Percentiles rank a stretch among this genome's conserved stretches.
phyloP scores from a whole-genome alignment of 2,329 filamentous ascomycete species.

The Penicillium sp. region DNA sequence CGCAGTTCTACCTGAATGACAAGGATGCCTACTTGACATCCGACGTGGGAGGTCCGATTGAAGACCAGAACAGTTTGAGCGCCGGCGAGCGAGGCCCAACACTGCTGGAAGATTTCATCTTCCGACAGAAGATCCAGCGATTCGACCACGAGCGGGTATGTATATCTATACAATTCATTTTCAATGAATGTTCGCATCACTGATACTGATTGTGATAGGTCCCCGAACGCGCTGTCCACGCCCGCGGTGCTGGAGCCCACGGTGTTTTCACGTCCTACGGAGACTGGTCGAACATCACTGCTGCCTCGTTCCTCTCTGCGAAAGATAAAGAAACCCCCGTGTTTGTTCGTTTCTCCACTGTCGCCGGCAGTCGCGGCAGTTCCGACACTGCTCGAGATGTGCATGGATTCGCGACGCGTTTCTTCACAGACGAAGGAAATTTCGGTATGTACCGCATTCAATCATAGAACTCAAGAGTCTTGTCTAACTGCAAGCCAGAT shows the following conservation, averaged over 20 bases:
- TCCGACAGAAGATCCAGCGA: conserved; percentile 64
- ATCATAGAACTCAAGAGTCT: neutral
- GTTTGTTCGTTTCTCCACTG: conserved; percentile 69
- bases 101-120: conserved; percentile 66
- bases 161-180: conserved; percentile 1
- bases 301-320: conserved; percentile 56
- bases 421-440: conserved; percentile 69
- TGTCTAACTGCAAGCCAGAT: conserved; percentile 20
- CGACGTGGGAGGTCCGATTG: conserved; percentile 63
- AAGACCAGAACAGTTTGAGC: conserved; percentile 60
- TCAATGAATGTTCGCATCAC: neutral
- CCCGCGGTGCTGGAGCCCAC: conserved; percentile 61
- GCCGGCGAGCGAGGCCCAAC: conserved; percentile 63
- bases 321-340: conserved; percentile 58
- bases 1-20: conserved; percentile 49
- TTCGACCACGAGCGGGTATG: conserved; percentile 65
- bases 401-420: conserved; percentile 63
- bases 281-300: conserved; percentile 62
- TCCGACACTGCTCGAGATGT: conserved; percentile 66
- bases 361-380: conserved; percentile 62
- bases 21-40: conserved; percentile 54
- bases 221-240: conserved; percentile 63
- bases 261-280: conserved; percentile 64
- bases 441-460: conserved; percentile 44
- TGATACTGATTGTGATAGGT: conserved; percentile 36